A percentile compares a stretch with the other conserved stretches of the same genome.
phyloP scores from a whole-genome alignment of 768 basidiomycete species.

The Pholiota conissans region DNA sequence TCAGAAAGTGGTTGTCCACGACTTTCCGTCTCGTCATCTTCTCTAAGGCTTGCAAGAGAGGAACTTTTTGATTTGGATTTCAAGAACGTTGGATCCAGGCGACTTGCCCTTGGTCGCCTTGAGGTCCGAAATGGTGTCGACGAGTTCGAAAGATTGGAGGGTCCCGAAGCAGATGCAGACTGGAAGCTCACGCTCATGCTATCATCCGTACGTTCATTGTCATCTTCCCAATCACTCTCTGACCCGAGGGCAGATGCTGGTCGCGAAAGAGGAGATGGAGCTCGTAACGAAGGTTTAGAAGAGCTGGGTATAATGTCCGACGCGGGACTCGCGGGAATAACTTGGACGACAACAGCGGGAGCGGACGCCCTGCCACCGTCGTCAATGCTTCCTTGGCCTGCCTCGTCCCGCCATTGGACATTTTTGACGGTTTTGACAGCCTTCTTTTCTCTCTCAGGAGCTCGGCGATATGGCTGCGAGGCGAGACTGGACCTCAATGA shows the following conservation, averaged over 20 bases:
- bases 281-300: slow-evolving; percentile 22
- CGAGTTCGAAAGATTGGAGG: too few relatives aligned
- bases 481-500: slow-evolving; percentile 67
- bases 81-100: slow-evolving; percentile 70
- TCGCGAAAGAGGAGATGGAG: slow-evolving; percentile 36
- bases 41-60: slow-evolving; percentile 59
- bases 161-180: too few relatives aligned
- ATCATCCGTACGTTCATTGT: too few relatives aligned
- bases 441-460: slow-evolving; percentile 64
- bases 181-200: too few relatives aligned
- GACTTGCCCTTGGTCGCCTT: slow-evolving; percentile 61
- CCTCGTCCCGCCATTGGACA: slow-evolving; percentile 88
- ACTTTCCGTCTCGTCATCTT: slow-evolving; percentile 63
- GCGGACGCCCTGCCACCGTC: slow-evolving; percentile 47
- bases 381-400: slow-evolving; percentile 77
- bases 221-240: slow-evolving; percentile 88
- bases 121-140: slow-evolving; percentile 23
- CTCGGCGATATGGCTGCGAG: slow-evolving; percentile 60
- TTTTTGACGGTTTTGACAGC: slow-evolving; percentile 61
- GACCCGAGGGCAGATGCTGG: slow-evolving; percentile 54
- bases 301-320: slow-evolving; percentile 18
- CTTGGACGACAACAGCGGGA: slow-evolving; percentile 29
- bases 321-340: slow-evolving; percentile 46
- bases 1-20: slow-evolving; percentile 56
- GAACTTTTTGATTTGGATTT: slow-evolving; percentile 49